Base-by-base conservation (phyloP, 2,329 filamentous ascomycete genomes). In the Cladosporium colombiae region DNA sequence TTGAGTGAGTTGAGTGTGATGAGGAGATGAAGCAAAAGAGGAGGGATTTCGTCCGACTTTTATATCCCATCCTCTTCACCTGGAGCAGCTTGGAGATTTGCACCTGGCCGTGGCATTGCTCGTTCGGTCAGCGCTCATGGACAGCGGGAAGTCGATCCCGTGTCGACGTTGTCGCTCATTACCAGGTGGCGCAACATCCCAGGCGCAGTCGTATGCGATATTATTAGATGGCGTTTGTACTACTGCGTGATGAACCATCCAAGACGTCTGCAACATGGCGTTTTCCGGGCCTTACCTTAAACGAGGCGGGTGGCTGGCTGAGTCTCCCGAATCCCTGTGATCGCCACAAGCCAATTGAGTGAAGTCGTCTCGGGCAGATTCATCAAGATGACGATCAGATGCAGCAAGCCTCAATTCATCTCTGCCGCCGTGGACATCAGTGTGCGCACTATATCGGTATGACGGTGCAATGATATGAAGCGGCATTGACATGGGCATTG, bases 1-100 rank as follows among this genome's bases (percentile, higher is more conserved):
- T 31, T 55, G 27, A 55, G 18, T n/a, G 27, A 55, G 29, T 33
- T 55, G 52, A 33, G 7, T 55, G 52, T 55, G 52, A 55, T 55
- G 52, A 55, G n/a, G 52, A 55, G 52, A 55, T 31, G 52, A 55
- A 31, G 52, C 16, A 55, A 33, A 33, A 55, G 52, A 55, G 27
- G 52, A 55, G 52, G 52, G 27, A 31, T 33, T 18, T n/a, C 14
- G 14, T 31, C 18, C 18, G 27, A 18, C 52, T 55, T 55, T 21
- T 55, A 55, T 55, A 33, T 55, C 52, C 16, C 16, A 21, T 55
- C 18, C 8, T 55, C 27, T 16, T n/a, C 16, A 29, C 1, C 50
- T 31, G 27, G 16, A 53, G 50, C 50, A n/a, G 10, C 27, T 7
- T 29, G 1, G 16, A 5, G 16, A n/a, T n/a, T 16, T 2, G n/a